A percentile compares a stretch with the other conserved stretches of the same genome.
These are phyloP conservation scores for Coemansia sp. DNA, from an alignment of 371 early-diverging fungal species.

Conservation along the genomic window DNA sequence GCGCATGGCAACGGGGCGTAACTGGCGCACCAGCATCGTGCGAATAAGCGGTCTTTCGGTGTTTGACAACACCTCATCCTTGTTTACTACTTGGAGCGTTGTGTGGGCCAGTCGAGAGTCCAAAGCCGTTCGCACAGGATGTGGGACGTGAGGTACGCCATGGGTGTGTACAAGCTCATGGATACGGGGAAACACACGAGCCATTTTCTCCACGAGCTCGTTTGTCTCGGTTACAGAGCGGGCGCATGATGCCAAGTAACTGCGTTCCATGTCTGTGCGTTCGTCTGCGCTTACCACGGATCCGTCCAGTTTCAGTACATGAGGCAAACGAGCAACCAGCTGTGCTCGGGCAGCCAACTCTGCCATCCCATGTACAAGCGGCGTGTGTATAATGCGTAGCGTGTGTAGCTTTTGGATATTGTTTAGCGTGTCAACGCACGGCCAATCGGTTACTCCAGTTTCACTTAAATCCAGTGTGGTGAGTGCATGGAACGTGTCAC, in stretches of 20 bases:
- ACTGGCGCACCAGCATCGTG: constrained; percentile 41
- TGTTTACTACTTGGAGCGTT: constrained; percentile 4
- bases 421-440: not conserved
- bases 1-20: constrained; percentile 19
- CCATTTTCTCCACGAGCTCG: not conserved
- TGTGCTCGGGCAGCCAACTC: not conserved
- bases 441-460: constrained; percentile 12
- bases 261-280: constrained; percentile 71
- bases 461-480: constrained; percentile 7
- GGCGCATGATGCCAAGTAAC: constrained; percentile 39
- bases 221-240: not conserved
- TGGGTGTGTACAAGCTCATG: constrained; percentile 12
- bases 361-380: not conserved
- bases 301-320: constrained; percentile 29
- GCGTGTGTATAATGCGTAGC: not conserved
- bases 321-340: constrained; percentile 10
- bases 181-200: constrained; percentile 9
- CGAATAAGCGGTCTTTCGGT: constrained; percentile 7
- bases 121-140: not conserved
- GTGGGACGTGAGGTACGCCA: not conserved
- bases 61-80: no score
- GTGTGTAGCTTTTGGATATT: not conserved
- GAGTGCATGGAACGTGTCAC: not conserved
- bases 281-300: constrained; percentile 36
- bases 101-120: constrained; percentile 16